These are phyloP conservation scores for Mucor piriformis DNA, from an alignment of 371 early-diverging fungal species.

Conservation along the genomic window DNA sequence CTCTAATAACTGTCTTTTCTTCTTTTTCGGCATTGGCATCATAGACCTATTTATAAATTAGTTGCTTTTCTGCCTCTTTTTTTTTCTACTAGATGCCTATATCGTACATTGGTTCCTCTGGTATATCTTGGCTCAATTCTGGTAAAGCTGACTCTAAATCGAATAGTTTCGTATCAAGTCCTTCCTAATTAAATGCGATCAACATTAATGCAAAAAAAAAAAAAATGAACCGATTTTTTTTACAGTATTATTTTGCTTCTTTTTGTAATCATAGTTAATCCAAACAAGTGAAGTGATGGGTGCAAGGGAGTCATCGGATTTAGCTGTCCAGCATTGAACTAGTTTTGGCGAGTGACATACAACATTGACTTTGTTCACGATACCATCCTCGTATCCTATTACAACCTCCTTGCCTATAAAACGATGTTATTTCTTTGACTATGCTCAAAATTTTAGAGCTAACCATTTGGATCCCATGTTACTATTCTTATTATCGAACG, in stretches of 20 bases:
- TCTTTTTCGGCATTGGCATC: not conserved
- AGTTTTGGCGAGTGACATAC: slow-evolving; percentile 5
- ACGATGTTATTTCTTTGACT: not conserved
- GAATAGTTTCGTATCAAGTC: slow-evolving; percentile 23
- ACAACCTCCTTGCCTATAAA: slow-evolving; percentile 28
- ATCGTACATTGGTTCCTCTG: slow-evolving; percentile 7
- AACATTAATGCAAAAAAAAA: not conserved
- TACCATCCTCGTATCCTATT: slow-evolving; percentile 22
- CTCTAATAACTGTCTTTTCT: not conserved
- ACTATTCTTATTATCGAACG: slow-evolving; percentile 7
- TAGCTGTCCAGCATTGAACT: slow-evolving; percentile 11
- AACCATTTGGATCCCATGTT: slow-evolving; percentile 29
- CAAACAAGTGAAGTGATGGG: slow-evolving; percentile 13
- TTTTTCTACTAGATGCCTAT: no score
- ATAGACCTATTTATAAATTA: not conserved
- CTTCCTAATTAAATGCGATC: slow-evolving; percentile 12
- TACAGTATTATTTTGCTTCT: slow-evolving; percentile 23
- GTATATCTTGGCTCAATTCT: slow-evolving; percentile 15
- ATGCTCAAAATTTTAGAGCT: not conserved
- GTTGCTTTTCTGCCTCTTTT: not conserved
- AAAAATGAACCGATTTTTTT: not conserved
- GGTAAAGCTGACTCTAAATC: slow-evolving; percentile 15
- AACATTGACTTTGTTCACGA: slow-evolving; percentile 20
- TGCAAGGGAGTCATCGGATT: not conserved
- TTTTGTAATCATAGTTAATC: slow-evolving; percentile 16